Conservation (phyloP, 2,329 filamentous ascomycete species). For the Xylariaceae sp. region DNA sequence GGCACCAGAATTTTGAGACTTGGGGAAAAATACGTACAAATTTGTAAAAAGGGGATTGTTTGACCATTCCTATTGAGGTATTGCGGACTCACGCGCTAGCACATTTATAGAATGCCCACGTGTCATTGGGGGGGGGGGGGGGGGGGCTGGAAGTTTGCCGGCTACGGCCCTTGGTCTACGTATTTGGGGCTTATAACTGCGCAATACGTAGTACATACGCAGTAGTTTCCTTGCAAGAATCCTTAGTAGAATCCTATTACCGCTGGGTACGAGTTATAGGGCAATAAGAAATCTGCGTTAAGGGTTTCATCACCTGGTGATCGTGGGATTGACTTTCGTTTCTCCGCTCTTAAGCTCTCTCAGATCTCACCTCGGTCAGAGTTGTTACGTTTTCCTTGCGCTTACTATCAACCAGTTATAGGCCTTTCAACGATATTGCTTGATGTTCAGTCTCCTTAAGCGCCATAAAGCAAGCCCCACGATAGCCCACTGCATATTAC, state of each 20-base stretch:
- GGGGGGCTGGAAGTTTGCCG: slow-evolving; percentile 24
- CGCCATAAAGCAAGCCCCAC: too few relatives aligned
- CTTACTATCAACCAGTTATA: not conserved
- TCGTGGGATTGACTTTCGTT: slow-evolving; percentile 15
- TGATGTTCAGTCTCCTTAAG: too few relatives aligned
- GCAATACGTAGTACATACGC: slow-evolving; percentile 7
- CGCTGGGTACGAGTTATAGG: slow-evolving; percentile 17
- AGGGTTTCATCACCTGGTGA: slow-evolving; percentile 25
- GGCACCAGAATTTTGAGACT: slow-evolving; percentile 31
- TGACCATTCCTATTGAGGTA: slow-evolving; percentile 30
- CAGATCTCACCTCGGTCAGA: slow-evolving; percentile 8
- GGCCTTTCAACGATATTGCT: not conserved
- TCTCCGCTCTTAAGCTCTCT: slow-evolving; percentile 12
- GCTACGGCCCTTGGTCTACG: slow-evolving; percentile 11
- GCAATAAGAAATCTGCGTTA: slow-evolving; percentile 14
- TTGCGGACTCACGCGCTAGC: slow-evolving; percentile 23
- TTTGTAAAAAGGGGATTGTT: slow-evolving; percentile 18
- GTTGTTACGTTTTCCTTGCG: slow-evolving; percentile 6
- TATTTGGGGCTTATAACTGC: slow-evolving; percentile 21
- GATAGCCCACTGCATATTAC: too few relatives aligned
- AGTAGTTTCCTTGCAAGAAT: slow-evolving; percentile 6
- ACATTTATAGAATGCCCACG: slow-evolving; percentile 33
- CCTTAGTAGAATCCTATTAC: slow-evolving; percentile 15
- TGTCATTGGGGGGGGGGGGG: slow-evolving; percentile 25
- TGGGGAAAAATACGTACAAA: slow-evolving; percentile 16